phyloP scores from a whole-genome alignment of 192 early-diverging fungal genomes.

The Spinellus fusiger region DNA sequence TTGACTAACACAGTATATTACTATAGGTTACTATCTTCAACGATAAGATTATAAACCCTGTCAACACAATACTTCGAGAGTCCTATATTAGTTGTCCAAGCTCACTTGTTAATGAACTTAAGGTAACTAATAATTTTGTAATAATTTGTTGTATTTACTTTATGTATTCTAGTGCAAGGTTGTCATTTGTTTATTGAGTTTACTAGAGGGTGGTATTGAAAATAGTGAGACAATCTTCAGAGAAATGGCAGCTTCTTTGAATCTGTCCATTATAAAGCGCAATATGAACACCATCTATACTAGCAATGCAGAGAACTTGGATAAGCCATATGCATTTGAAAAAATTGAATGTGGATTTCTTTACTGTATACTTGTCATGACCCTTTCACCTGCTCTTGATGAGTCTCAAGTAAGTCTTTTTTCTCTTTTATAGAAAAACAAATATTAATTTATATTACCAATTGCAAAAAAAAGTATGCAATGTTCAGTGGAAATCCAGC shows the following conservation, averaged over 20 bases:
- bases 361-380: conserved; percentile 23
- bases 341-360: conserved; percentile 18
- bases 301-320: neutral
- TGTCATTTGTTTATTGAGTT: conserved; percentile 16
- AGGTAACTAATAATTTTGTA: conserved; percentile 5
- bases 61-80: conserved; percentile 17
- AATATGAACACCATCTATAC: conserved; percentile 18
- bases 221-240: conserved; percentile 19
- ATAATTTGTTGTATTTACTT: too few relatives aligned
- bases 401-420: conserved; percentile 2
- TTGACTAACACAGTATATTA: neutral
- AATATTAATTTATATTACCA: too few relatives aligned
- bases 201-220: conserved; percentile 20
- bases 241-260: conserved; percentile 12
- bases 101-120: conserved; percentile 12
- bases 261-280: conserved; percentile 8
- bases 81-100: conserved; percentile 9
- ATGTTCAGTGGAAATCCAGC: conserved; percentile 10
- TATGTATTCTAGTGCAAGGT: conserved; percentile 12
- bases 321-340: conserved; percentile 1
- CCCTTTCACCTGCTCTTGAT: conserved; percentile 8
- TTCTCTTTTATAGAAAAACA: too few relatives aligned
- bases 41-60: conserved; percentile 17
- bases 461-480: neutral
- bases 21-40: conserved; percentile 19